Conservation (phyloP, 805 yeast species). For the Metschnikowia continentalis region DNA sequence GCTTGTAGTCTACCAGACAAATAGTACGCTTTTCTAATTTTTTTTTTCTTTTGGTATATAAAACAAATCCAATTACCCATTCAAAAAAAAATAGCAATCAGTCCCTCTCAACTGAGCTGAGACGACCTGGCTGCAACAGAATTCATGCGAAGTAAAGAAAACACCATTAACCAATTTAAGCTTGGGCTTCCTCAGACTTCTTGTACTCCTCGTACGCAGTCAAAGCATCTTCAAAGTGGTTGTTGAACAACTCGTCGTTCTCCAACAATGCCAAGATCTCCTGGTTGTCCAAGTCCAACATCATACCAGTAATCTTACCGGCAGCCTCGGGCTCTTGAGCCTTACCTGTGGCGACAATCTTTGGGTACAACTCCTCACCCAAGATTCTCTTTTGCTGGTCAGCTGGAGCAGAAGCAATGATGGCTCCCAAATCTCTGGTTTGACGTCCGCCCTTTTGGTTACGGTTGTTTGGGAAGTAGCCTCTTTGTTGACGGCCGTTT, state of each 20-base stretch:
- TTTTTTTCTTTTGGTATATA: slow-evolving; percentile 21
- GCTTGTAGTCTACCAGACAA: not conserved
- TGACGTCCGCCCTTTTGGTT: slow-evolving; percentile 40
- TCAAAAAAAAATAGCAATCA: slow-evolving; percentile 17
- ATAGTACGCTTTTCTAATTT: slow-evolving; percentile 8
- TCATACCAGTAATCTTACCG: slow-evolving; percentile 98
- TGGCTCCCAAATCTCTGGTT: slow-evolving; percentile 55
- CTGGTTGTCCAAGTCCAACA: slow-evolving; percentile 88
- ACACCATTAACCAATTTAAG: slow-evolving; percentile 10
- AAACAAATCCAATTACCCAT: slow-evolving; percentile 26
- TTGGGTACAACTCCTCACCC: slow-evolving; percentile 96
- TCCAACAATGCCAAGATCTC: slow-evolving; percentile 86
- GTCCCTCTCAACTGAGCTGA: not conserved
- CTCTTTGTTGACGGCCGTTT: slow-evolving; percentile 52
- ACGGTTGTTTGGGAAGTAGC: slow-evolving; percentile 51
- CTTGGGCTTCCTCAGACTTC: slow-evolving; percentile 42
- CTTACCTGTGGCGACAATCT: slow-evolving; percentile 80
- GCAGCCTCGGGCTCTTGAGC: slow-evolving; percentile 92
- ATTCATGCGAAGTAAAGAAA: slow-evolving; percentile 4
- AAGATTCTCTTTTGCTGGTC: slow-evolving; percentile 95
- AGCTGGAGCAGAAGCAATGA: slow-evolving; percentile 62
- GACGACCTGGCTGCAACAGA: slow-evolving; percentile 2
- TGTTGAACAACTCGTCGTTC: slow-evolving; percentile 83
- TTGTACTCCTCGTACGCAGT: slow-evolving; percentile 91
- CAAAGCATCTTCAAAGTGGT: slow-evolving; percentile 90